Evolutionary conservation across 2,329 filamentous ascomycete genomes (phyloP).

Genomic region (Hypocrella siamensis): DNA sequence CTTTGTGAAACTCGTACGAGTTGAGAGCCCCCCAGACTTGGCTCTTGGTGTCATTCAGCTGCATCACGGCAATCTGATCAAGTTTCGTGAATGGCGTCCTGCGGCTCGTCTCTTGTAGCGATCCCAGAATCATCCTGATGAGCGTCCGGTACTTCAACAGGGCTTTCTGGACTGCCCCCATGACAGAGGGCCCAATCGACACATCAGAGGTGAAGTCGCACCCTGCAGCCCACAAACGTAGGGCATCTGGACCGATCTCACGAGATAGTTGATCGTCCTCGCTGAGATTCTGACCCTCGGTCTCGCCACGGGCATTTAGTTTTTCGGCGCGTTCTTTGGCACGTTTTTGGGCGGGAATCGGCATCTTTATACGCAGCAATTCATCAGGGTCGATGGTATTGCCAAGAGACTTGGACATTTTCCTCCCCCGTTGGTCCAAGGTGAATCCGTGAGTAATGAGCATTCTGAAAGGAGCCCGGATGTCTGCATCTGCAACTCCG

Average conservation of each 20-base stretch:
- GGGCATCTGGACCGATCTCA: conserved; percentile 67
- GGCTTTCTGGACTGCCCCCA: conserved; percentile 60
- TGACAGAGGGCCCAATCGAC: conserved; percentile 59
- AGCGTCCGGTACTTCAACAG: conserved; percentile 81
- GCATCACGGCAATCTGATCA: conserved; percentile 64
- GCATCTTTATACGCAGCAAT: conserved; percentile 70
- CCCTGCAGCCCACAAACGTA: conserved; percentile 82
- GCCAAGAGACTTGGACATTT: conserved; percentile 96
- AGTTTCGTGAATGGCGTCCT: conserved; percentile 36
- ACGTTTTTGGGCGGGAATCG: conserved; percentile 56
- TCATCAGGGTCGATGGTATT: conserved; percentile 70
- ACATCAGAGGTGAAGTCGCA: conserved; percentile 87
- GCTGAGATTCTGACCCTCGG: conserved; percentile 30
- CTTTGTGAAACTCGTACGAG: conserved; percentile 72
- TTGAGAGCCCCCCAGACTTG: conserved; percentile 50
- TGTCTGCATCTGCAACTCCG: conserved; percentile 10
- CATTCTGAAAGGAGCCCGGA: conserved; percentile 58
- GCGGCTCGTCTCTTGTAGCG: conserved; percentile 40
- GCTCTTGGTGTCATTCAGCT: conserved; percentile 49
- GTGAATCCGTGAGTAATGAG: conserved; percentile 95
- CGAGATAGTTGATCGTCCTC: conserved; percentile 32
- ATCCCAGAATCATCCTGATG: conserved; percentile 79
- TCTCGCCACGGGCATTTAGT: no score
- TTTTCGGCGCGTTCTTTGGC: no score
- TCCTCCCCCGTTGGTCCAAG: conserved; percentile 75